These are phyloP conservation scores for Tothia fuscella DNA, from an alignment of 2,329 filamentous ascomycete species.

Conservation along the genomic window DNA sequence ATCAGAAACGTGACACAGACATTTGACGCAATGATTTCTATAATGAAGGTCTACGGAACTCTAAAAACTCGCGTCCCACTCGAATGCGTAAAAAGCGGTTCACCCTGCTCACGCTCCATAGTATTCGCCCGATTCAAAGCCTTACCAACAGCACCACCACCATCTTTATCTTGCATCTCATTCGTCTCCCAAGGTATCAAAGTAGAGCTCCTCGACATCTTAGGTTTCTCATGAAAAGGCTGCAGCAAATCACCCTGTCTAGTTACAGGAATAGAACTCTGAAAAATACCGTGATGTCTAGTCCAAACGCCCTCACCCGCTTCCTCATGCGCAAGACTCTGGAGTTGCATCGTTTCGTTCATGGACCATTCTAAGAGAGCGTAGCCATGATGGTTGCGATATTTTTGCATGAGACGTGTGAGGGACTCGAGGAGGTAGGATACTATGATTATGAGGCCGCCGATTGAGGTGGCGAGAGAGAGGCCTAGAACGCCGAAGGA, in stretches of 20 bases:
- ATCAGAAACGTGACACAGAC: too few species aligned
- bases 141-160: too few species aligned
- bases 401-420: background rate
- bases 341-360: conserved; percentile 15
- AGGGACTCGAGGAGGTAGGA: background rate
- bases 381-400: conserved; percentile 9
- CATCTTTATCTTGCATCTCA: too few species aligned
- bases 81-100: too few species aligned
- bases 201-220: too few species aligned
- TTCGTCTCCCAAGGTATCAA: too few species aligned
- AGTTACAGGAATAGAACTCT: too few species aligned
- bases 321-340: conserved; percentile 16
- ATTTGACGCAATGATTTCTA: background rate
- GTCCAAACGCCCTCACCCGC: conserved; percentile 16
- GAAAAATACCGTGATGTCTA: background rate
- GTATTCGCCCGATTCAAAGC: too few species aligned
- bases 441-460: conserved; percentile 10
- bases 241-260: too few species aligned
- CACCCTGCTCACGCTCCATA: too few species aligned
- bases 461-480: conserved; percentile 10
- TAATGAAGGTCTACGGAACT: too few species aligned
- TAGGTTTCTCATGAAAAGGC: background rate
- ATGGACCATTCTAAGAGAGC: conserved; percentile 15
- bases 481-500: conserved; percentile 14
- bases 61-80: too few species aligned